Evolutionary conservation across 208 protist species (phyloP).

Genomic region (Naegleria fowleri): DNA sequence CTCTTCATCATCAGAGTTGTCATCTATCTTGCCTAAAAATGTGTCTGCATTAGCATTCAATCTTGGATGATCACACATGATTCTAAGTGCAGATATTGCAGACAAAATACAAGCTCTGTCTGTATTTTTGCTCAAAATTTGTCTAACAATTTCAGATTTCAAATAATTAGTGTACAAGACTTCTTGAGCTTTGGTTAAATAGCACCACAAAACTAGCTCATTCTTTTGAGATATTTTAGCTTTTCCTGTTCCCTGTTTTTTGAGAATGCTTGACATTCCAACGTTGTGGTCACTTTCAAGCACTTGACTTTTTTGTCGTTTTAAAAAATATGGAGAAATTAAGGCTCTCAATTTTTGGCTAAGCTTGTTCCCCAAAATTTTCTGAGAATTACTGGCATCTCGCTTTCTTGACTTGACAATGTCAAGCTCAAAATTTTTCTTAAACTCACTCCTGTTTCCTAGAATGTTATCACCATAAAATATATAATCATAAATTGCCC

Average conservation of each 20-base stretch:
- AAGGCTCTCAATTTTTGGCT: not conserved
- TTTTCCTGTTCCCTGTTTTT: not conserved
- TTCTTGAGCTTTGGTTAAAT: not conserved
- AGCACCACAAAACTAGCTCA: not conserved
- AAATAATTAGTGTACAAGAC: not conserved
- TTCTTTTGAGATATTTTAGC: constrained; percentile 9
- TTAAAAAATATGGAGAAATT: not conserved
- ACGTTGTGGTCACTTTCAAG: not conserved
- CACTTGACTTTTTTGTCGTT: not conserved
- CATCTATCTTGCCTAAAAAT: not conserved
- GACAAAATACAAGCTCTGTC: not conserved
- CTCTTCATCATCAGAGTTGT: not conserved
- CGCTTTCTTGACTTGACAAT: not conserved
- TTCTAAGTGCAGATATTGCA: not conserved
- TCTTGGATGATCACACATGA: constrained; percentile 1
- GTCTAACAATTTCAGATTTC: not conserved
- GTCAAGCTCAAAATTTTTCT: not conserved
- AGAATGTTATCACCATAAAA: constrained; percentile 77
- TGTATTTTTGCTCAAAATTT: not conserved
- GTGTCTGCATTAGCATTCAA: not conserved
- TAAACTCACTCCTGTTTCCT: not conserved
- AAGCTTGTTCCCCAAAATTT: not conserved
- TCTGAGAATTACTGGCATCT: not conserved
- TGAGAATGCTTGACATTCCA: not conserved
- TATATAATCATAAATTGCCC: constrained; percentile 98